phyloP scores from a whole-genome alignment of 208 protist species.

The Trypanosoma scelopori region DNA sequence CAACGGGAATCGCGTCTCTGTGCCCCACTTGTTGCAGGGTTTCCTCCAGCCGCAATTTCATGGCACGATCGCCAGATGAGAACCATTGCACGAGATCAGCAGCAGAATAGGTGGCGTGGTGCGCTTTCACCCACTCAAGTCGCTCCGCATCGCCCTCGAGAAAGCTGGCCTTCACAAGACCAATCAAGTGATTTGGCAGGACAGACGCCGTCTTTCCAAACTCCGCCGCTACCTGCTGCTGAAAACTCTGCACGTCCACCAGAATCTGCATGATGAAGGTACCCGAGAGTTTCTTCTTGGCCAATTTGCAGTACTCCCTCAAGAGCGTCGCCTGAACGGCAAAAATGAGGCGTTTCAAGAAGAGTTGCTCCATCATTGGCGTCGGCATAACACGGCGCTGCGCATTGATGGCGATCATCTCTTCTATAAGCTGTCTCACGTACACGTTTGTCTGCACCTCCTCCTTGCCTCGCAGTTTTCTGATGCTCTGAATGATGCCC shows the following conservation, averaged over 20 bases:
- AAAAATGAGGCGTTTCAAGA: constrained; percentile 70
- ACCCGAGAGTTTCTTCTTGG: constrained; percentile 66
- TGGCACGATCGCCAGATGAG: constrained; percentile 45
- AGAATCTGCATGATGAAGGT: constrained; percentile 81
- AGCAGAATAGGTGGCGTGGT: constrained; percentile 58
- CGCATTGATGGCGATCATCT: constrained; percentile 48
- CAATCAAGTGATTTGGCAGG: constrained; percentile 57
- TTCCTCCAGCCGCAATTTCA: constrained; percentile 65
- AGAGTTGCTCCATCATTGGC: constrained; percentile 56
- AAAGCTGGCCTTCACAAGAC: constrained; percentile 76
- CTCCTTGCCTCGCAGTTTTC: constrained; percentile 56
- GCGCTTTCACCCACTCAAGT: constrained; percentile 55
- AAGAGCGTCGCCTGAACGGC: constrained; percentile 62
- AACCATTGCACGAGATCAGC: constrained; percentile 75
- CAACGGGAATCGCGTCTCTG: constrained; percentile 63
- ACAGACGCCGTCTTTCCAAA: constrained; percentile 62
- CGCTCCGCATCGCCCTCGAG: constrained; percentile 47
- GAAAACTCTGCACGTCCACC: constrained; percentile 80
- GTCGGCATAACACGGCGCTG: constrained; percentile 62
- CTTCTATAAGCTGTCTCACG: constrained; percentile 49
- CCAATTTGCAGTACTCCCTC: constrained; percentile 75
- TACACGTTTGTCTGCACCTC: constrained; percentile 70
- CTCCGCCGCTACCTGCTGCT: constrained; percentile 55
- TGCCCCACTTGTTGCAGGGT: constrained; percentile 59
- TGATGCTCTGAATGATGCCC: constrained; percentile 47